Base-by-base conservation (phyloP, 2,329 filamentous ascomycete species). In the Alternaria arborescens region DNA sequence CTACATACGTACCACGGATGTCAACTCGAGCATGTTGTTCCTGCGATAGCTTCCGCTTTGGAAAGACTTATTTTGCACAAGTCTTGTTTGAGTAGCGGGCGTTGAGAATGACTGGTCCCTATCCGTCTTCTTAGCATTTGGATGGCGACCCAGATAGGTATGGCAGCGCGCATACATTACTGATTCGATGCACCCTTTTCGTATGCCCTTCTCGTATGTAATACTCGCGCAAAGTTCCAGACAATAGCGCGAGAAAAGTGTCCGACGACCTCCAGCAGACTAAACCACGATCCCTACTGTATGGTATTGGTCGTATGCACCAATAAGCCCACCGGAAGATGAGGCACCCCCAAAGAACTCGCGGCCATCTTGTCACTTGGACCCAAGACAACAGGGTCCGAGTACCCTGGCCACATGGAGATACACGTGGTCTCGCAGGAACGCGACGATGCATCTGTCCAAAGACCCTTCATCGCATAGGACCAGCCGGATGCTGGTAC, bases 401-500 rank as follows among this genome's bases (percentile, higher is more conserved):
- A 12, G 34, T 22, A 2, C 6, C 11, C 34, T 34, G 18, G 4
- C n/a, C 1, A 34, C 28, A 16, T 8, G 18, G 20, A 48, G 11
- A 18, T n/a, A 7, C 1, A 34, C 10, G 4, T 0, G 22, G 6
- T 6, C 30, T 28, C 3, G 22, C 18, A 10, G 14, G 26, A 10
- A 20, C 8, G 22, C 18, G 7, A 34, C 2, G 16, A 48, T 22
- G 2, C n/a, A 22, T 34, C 11, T 3, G 18, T n/a, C n/a, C 11
- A 8, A 34, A 20, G 28, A 22, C 11, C 16, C n/a, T 36, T 3
- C 32, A 36, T 36, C 14, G 32, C 14, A 0, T 36, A 36, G 5
- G n/a, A 0, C 4, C 28, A 2, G 2, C 28, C 22, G 26, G 2
- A 22, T 8, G 30, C 2, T 3, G 8, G 3, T 32, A 28, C 2